Base-by-base conservation (phyloP, 805 yeast species). In the Candida hispaniensis region DNA sequence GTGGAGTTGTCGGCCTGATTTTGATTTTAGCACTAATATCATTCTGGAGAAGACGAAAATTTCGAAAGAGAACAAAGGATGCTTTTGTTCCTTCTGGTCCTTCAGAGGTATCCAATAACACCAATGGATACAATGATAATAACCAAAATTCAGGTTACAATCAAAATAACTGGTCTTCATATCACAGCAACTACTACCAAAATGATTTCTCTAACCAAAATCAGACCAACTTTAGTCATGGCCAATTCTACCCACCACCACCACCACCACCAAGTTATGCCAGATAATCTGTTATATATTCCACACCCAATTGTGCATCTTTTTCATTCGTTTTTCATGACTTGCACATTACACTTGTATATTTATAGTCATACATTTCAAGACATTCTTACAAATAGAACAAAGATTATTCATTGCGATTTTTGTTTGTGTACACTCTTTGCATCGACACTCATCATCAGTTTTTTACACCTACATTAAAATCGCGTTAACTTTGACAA, bases 1-100 rank as follows among this genome's bases (percentile, higher is more conserved):
- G 25, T 4, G 49, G 47, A 9, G 20, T 48, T 9, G 54, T 41
- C 1, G 48, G 46, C 5, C 20, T 39, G 14, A 26, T 47, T 21
- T 14, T 44, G 12, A 2, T 43, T 14, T 18, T 34, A n/a, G 13
- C 39, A 12, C 19, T 40, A 10, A 18, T 26, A 11, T 14, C 14
- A 14, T 24, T 11, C 22, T 19, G 22, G 22, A 8, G 22, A 9
- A 8, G 22, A 8, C 22, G n/a, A 19, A 19, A 19, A 8, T 9
- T 9, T 19, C 22, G 22, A 9, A 19, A 19, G n/a, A 8, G 8
- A 9, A 19, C 8, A 9, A 19, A 19, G 22, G n/a, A 19, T n/a
- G n/a, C 22, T n/a, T 9, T 9, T 9, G 8, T 19, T n/a, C n/a
- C 8, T n/a, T n/a, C 22, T n/a, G n/a, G 10, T 19, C 10, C 10